Base-by-base conservation (phyloP, 1,284 basidiomycete species). In the Marasmius sp. region DNA sequence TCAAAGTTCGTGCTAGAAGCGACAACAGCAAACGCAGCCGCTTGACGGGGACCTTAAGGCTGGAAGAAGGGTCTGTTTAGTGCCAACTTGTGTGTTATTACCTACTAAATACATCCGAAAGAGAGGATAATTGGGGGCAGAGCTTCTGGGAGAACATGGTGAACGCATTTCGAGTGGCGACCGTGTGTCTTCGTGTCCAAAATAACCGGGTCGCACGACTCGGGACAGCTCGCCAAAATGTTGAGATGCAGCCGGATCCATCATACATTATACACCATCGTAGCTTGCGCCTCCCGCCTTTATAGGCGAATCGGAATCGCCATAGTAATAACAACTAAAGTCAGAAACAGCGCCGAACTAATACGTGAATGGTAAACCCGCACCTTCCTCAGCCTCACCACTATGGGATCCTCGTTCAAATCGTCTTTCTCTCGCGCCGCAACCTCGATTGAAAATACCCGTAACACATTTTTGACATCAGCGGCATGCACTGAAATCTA, bases 401-500 rank as follows among this genome's bases (percentile, higher is more conserved):
- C 77, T 67, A 93, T 91, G 34, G 87, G 85, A 60, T 92, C 92
- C 81, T 95, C 90, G 67, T 89, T 88, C 64, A 96, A 76, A 75
- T 96, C 93, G 60, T 89, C 87, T 72, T 84, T 85, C 72, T 92
- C 90, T 58, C 86, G 83, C 38, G 93, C 93, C 14, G 92, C 83
- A 62, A 96, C 89, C 71, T 96, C 93, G 68, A 96, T 88, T 60
- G 93, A 93, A 78, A 85, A 95, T 60, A 87, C 85, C 61, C 86
- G 84, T 69, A 97, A 77, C 61, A 91, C 87, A 60, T 79, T 74
- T 79, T 96, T 95, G 73, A 96, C 93, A 76, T 94, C 89, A 65
- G 91, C 91, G 47, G 87, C 72, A 72, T 96, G 94, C 5, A 96
- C 93, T 60, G 94, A 95, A 69, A 95, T 89, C 93, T 95, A 65